Evolutionary conservation across 306 rosid species (phyloP).

Genomic region (Prunus padus): DNA sequence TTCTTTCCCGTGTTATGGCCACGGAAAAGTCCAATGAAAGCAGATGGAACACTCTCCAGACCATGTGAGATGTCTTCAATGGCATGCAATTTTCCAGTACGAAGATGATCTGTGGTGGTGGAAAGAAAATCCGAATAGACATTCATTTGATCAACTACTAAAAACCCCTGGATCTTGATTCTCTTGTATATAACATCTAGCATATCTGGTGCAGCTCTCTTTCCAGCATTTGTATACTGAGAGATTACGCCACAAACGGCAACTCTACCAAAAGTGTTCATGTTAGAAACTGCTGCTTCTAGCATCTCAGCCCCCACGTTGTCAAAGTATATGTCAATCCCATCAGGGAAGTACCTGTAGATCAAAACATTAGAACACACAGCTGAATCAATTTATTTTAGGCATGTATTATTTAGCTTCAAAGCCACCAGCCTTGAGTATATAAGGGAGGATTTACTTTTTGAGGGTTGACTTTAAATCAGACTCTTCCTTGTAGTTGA

Average conservation of each 20-base stretch:
- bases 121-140: conserved; percentile 41
- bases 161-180: conserved; percentile 54
- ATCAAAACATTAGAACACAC: conserved; percentile 19
- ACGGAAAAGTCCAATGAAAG: too few species aligned
- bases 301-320: conserved; percentile 72
- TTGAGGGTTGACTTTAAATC: conserved; percentile 56
- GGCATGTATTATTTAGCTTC: background rate
- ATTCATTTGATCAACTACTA: conserved; percentile 44
- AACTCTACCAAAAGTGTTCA: conserved; percentile 69
- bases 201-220: conserved; percentile 50
- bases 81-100: conserved; percentile 35
- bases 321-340: conserved; percentile 82
- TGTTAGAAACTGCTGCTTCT: conserved; percentile 65
- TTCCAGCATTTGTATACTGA: conserved; percentile 44
- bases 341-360: conserved; percentile 61
- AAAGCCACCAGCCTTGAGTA: too few species aligned
- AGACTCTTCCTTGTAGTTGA: conserved; percentile 70
- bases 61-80: too few species aligned
- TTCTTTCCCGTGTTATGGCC: too few species aligned
- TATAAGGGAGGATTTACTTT: conserved; percentile 33
- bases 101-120: conserved; percentile 40
- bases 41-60: too few species aligned
- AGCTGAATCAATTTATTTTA: conserved; percentile 22
- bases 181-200: conserved; percentile 60
- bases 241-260: conserved; percentile 64